phyloP scores from a whole-genome alignment of 2,329 filamentous ascomycete genomes.

The Curvularia sp. region DNA sequence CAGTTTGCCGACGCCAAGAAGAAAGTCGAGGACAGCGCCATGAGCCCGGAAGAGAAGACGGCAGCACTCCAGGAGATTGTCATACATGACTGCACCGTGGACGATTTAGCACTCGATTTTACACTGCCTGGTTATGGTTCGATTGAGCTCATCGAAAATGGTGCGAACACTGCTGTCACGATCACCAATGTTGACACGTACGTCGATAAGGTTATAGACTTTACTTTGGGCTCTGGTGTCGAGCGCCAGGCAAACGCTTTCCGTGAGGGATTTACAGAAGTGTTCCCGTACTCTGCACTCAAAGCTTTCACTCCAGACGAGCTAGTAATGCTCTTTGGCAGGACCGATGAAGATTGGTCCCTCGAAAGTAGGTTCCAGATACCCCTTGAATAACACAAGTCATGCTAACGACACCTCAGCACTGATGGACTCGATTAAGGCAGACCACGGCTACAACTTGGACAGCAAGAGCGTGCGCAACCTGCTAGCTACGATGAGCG shows the following conservation, averaged over 20 bases:
- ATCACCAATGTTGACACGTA: conserved; percentile 93
- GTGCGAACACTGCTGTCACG: conserved; percentile 76
- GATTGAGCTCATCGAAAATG: conserved; percentile 81
- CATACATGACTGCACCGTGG: conserved; percentile 78
- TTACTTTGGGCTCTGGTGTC: conserved; percentile 89
- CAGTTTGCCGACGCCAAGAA: conserved; percentile 85
- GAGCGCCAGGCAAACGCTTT: conserved; percentile 91
- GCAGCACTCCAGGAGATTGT: conserved; percentile 72
- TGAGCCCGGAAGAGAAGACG: conserved; percentile 74
- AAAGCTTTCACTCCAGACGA: conserved; percentile 95
- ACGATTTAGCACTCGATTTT: conserved; percentile 91
- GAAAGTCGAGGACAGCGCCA: conserved; percentile 72
- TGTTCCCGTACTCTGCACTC: conserved; percentile 92
- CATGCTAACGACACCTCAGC: conserved; percentile 61
- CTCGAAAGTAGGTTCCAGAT: conserved; percentile 79
- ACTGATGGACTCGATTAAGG: conserved; percentile 97
- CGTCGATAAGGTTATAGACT: conserved; percentile 86
- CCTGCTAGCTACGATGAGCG: conserved; percentile 91
- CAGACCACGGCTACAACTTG: conserved; percentile 98
- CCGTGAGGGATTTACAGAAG: conserved; percentile 87
- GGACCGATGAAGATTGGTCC: conserved; percentile 94
- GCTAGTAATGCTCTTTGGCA: conserved; percentile 91
- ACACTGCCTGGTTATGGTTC: conserved; percentile 86
- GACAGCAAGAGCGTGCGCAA: conserved; percentile 96
- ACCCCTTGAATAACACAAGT: neutral